These are phyloP conservation scores for Citeromyces nyonsensis DNA, from an alignment of 805 yeast genomes.

Conservation along the genomic window DNA sequence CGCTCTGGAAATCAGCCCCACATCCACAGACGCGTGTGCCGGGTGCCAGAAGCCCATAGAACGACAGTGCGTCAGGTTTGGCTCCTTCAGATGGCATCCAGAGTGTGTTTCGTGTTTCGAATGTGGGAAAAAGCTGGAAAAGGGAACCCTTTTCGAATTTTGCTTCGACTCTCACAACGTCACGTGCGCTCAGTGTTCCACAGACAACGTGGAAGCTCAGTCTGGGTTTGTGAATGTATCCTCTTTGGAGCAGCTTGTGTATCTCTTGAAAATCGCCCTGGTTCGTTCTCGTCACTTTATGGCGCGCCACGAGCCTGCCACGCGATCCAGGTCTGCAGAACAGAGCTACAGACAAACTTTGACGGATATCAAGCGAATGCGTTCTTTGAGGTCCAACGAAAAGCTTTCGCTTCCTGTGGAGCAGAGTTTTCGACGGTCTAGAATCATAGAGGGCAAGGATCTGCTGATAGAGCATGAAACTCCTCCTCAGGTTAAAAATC, in stretches of 20 bases:
- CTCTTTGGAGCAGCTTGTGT: slow-evolving; percentile 59
- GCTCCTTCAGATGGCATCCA: slow-evolving; percentile 67
- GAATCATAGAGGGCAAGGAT: slow-evolving; percentile 27
- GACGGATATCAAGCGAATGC: slow-evolving; percentile 59
- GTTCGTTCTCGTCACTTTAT: slow-evolving; percentile 56
- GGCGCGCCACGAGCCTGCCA: slow-evolving; percentile 13
- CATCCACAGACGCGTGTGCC: slow-evolving; percentile 65
- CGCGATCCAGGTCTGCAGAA: not conserved
- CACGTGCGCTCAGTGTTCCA: slow-evolving; percentile 50
- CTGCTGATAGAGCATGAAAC: slow-evolving; percentile 12
- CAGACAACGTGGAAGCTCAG: slow-evolving; percentile 28
- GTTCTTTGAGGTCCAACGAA: slow-evolving; percentile 59
- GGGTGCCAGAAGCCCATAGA: slow-evolving; percentile 68
- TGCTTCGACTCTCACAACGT: slow-evolving; percentile 20
- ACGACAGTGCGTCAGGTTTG: slow-evolving; percentile 54
- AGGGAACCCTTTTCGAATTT: slow-evolving; percentile 23
- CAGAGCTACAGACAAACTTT: slow-evolving; percentile 43
- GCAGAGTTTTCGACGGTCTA: slow-evolving; percentile 50
- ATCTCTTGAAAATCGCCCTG: slow-evolving; percentile 70
- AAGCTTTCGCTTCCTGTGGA: slow-evolving; percentile 35
- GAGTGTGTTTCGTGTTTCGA: slow-evolving; percentile 53
- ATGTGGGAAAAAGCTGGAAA: slow-evolving; percentile 29
- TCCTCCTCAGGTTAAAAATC: slow-evolving; percentile 17
- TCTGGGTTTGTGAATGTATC: slow-evolving; percentile 49
- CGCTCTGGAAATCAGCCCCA: slow-evolving; percentile 29